phyloP scores from a whole-genome alignment of 2,329 filamentous ascomycete species.

The Lachnellula arida region DNA sequence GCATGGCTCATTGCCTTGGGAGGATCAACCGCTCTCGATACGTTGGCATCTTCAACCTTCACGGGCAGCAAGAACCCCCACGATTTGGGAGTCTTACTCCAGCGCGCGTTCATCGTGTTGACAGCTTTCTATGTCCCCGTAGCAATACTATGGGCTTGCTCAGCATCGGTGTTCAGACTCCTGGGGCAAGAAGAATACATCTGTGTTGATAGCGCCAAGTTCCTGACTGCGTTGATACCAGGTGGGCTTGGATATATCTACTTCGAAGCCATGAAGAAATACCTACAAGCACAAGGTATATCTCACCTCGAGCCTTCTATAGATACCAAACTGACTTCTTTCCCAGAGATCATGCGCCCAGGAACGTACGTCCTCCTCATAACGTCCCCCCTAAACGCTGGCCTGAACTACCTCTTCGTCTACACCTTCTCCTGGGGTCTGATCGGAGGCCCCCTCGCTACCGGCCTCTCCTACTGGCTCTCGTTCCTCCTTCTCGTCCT shows the following conservation, averaged over 20 bases:
- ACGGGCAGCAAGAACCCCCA: constrained; percentile 76
- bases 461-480: constrained; percentile 79
- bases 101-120: constrained; percentile 70
- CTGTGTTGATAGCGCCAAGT: constrained; percentile 66
- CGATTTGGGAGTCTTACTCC: constrained; percentile 72
- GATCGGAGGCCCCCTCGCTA: constrained; percentile 75
- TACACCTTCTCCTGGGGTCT: constrained; percentile 67
- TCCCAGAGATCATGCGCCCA: constrained; percentile 62
- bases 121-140: constrained; percentile 68
- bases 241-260: constrained; percentile 83
- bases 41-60: constrained; percentile 75
- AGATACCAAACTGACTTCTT: not conserved
- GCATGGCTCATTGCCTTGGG: constrained; percentile 84
- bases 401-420: constrained; percentile 77
- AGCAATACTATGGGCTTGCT: constrained; percentile 67
- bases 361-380: constrained; percentile 79
- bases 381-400: constrained; percentile 74
- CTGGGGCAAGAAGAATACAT: constrained; percentile 77
- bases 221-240: constrained; percentile 69
- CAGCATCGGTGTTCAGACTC: constrained; percentile 66
- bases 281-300: constrained; percentile 79
- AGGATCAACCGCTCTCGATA: constrained; percentile 82
- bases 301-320: constrained; percentile 49
- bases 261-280: constrained; percentile 84
- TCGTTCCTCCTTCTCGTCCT: constrained; percentile 72